These are phyloP conservation scores for Astragalus membranaceus DNA, from an alignment of 306 rosid genomes.

Conservation along the genomic window DNA sequence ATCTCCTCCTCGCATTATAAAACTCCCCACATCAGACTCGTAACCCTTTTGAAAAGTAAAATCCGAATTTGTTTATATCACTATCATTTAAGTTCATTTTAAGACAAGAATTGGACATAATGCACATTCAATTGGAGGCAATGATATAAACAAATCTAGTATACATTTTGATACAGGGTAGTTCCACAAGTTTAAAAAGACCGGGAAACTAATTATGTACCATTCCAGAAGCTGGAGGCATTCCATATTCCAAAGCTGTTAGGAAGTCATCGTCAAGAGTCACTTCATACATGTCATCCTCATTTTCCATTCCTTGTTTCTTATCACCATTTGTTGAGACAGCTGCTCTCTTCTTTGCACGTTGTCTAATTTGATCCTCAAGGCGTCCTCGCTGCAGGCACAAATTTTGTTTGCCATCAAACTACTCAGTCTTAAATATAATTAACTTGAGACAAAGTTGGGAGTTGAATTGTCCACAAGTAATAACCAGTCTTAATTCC, in stretches of 20 bases:
- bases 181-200: not conserved
- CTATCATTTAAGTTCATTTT: not conserved
- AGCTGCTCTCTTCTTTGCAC: constrained; percentile 65
- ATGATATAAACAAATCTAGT: not conserved
- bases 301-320: constrained; percentile 38
- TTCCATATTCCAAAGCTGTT: constrained; percentile 95
- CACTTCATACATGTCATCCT: constrained; percentile 70
- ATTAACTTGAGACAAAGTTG: not conserved
- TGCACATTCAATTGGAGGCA: not conserved
- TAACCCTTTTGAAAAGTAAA: too few relatives aligned
- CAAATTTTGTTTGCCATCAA: constrained; percentile 10
- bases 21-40: too few relatives aligned
- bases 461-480: not conserved
- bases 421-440: not conserved
- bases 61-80: too few relatives aligned
- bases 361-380: constrained; percentile 88
- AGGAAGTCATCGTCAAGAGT: constrained; percentile 89
- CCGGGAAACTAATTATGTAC: constrained; percentile 36
- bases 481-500: not conserved
- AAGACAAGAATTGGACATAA: not conserved
- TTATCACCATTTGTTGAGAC: constrained; percentile 22
- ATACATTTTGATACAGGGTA: not conserved
- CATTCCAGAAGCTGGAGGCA: constrained; percentile 99
- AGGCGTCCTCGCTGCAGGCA: constrained; percentile 67
- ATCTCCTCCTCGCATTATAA: too few relatives aligned